phyloP scores from a whole-genome alignment of 805 yeast genomes.

The Metschnikowia peoriensis region DNA sequence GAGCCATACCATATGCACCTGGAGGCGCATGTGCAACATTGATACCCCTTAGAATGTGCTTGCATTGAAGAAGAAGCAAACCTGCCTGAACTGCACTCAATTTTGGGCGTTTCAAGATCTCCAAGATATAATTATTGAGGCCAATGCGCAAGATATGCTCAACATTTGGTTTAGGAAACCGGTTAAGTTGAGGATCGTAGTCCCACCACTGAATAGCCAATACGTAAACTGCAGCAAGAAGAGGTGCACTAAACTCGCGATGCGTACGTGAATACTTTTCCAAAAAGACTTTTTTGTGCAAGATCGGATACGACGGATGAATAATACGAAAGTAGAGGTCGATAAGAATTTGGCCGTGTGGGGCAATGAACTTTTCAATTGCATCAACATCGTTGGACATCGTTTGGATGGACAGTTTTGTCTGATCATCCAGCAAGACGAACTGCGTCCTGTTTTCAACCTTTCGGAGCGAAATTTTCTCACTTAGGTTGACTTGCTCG shows the following conservation, averaged over 20 bases:
- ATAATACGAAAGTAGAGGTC: slow-evolving; percentile 80
- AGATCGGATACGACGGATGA: slow-evolving; percentile 88
- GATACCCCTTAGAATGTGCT: slow-evolving; percentile 31
- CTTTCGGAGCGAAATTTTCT: slow-evolving; percentile 66
- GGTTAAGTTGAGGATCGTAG: slow-evolving; percentile 71
- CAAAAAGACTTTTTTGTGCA: slow-evolving; percentile 86
- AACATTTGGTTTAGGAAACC: slow-evolving; percentile 77
- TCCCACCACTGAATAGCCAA: slow-evolving; percentile 96
- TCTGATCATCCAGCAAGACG: slow-evolving; percentile 74
- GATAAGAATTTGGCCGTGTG: slow-evolving; percentile 80
- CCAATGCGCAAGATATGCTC: slow-evolving; percentile 46
- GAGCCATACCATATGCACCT: slow-evolving; percentile 11
- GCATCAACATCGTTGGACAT: slow-evolving; percentile 79
- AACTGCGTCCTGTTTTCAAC: slow-evolving; percentile 78
- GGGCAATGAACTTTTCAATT: slow-evolving; percentile 84
- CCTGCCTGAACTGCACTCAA: slow-evolving; percentile 92
- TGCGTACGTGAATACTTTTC: slow-evolving; percentile 91
- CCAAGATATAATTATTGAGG: slow-evolving; percentile 68
- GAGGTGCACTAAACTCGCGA: slow-evolving; percentile 86
- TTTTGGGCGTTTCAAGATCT: slow-evolving; percentile 82
- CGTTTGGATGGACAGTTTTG: slow-evolving; percentile 62
- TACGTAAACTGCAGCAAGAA: slow-evolving; percentile 86
- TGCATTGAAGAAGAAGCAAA: slow-evolving; percentile 67
- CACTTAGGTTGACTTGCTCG: slow-evolving; percentile 76
- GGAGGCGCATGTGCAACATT: slow-evolving; percentile 8